Percentiles rank a stretch among this genome's conserved stretches.
phyloP scores from a whole-genome alignment of 1,139 yeast genomes.

The Schwanniomyces etchellsii region DNA sequence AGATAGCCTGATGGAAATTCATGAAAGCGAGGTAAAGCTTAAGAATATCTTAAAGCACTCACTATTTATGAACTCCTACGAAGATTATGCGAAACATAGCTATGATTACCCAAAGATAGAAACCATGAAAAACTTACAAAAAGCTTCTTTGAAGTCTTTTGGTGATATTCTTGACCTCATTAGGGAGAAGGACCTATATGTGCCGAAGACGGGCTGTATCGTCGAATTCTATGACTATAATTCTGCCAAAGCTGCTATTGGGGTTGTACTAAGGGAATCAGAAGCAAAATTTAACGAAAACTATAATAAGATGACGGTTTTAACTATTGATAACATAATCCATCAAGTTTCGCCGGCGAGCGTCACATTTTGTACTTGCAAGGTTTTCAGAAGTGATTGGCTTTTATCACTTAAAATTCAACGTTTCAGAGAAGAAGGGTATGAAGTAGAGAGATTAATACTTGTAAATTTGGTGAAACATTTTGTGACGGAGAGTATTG shows the following conservation, averaged over 20 bases:
- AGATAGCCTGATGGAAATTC: too few species aligned
- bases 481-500: constrained; percentile 14
- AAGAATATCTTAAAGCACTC: too few species aligned
- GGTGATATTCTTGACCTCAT: too few species aligned
- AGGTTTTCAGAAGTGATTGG: constrained; percentile 19
- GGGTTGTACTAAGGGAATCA: constrained; percentile 28
- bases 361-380: constrained; percentile 22
- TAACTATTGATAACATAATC: constrained; percentile 27
- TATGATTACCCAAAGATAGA: too few species aligned
- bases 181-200: too few species aligned
- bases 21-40: too few species aligned
- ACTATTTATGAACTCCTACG: too few species aligned
- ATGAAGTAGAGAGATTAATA: constrained; percentile 11
- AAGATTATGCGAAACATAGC: too few species aligned
- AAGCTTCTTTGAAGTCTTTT: too few species aligned
- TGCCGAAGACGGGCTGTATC: constrained; percentile 29
- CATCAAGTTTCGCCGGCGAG: constrained; percentile 19
- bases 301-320: constrained; percentile 26
- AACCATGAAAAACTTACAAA: too few species aligned
- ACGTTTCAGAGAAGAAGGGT: constrained; percentile 18
- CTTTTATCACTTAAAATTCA: constrained; percentile 14
- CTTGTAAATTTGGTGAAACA: constrained; percentile 15
- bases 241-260: constrained; percentile 13
- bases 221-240: constrained; percentile 21
- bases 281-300: constrained; percentile 27